phyloP scores from a whole-genome alignment of 305 asterid genomes.

The Fraxinus dipetala region DNA sequence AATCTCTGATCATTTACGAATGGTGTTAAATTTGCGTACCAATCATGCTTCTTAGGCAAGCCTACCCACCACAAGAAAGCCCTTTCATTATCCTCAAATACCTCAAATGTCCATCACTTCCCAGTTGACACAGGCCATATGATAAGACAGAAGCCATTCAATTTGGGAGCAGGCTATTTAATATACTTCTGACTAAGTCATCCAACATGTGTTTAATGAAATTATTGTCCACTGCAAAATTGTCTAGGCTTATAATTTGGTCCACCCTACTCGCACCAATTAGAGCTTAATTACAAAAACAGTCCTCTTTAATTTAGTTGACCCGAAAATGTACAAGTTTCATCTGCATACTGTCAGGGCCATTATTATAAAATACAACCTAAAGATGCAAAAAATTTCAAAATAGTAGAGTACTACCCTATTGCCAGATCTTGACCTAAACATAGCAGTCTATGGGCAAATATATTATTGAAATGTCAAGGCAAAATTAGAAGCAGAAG shows the following conservation, averaged over 20 bases:
- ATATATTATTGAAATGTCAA: neutral
- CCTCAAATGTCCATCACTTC: neutral
- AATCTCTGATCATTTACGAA: neutral
- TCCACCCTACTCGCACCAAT: neutral
- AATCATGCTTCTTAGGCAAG: neutral
- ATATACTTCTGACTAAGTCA: constrained; percentile 25
- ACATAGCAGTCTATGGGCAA: neutral
- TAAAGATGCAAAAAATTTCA: neutral
- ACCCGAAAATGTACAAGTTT: constrained; percentile 21
- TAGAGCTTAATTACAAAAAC: neutral
- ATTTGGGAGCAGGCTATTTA: constrained; percentile 21
- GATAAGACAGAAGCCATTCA: constrained; percentile 25
- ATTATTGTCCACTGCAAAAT: constrained; percentile 21
- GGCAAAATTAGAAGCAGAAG: neutral
- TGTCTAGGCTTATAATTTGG: constrained; percentile 10
- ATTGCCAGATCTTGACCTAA: neutral
- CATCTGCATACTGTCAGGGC: constrained; percentile 10
- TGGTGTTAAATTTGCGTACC: neutral
- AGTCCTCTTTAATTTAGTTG: constrained; percentile 13
- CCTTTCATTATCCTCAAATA: neutral
- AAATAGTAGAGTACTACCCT: neutral
- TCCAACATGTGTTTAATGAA: constrained; percentile 16
- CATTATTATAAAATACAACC: constrained; percentile 12
- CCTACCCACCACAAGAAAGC: neutral
- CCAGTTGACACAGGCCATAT: constrained; percentile 10